These are phyloP conservation scores for Cardamine chenopodiifolia DNA, from an alignment of 345 rosid species.

Conservation along the genomic window DNA sequence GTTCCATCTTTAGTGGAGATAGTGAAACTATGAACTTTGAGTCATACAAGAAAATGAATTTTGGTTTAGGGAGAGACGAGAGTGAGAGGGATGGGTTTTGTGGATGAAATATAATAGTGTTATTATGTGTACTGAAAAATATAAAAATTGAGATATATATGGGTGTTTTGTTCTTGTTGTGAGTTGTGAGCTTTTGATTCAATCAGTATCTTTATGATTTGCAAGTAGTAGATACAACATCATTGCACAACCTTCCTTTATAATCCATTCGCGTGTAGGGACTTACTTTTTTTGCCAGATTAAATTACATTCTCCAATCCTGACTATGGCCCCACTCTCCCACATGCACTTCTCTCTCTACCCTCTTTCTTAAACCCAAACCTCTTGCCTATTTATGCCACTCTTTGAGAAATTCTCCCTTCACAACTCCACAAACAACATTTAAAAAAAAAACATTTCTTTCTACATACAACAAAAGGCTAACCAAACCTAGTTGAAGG, in stretches of 20 bases:
- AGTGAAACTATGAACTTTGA: slow-evolving; percentile 27
- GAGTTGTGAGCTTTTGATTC: slow-evolving; percentile 35
- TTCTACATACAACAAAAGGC: slow-evolving; percentile 10
- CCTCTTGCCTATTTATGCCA: slow-evolving; percentile 36
- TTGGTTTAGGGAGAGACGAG: slow-evolving; percentile 8
- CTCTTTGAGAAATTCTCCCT: slow-evolving; percentile 39
- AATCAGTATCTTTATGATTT: slow-evolving; percentile 13
- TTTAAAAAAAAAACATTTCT: no score
- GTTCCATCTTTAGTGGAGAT: slow-evolving; percentile 29
- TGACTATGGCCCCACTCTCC: slow-evolving; percentile 42
- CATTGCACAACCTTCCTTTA: slow-evolving; percentile 38
- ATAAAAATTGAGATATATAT: slow-evolving; percentile 23
- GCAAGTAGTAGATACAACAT: slow-evolving; percentile 36
- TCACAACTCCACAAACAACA: slow-evolving; percentile 41
- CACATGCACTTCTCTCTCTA: slow-evolving; percentile 39
- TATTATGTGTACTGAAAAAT: slow-evolving; percentile 2
- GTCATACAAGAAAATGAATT: slow-evolving; percentile 29
- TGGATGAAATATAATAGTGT: slow-evolving; percentile 20
- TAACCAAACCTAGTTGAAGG: neutral
- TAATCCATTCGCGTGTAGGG: slow-evolving; percentile 43
- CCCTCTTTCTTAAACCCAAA: slow-evolving; percentile 17
- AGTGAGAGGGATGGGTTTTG: slow-evolving; percentile 39
- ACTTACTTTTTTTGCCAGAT: slow-evolving; percentile 40
- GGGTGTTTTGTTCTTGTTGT: slow-evolving; percentile 37
- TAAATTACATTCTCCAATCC: slow-evolving; percentile 29